A percentile compares a stretch with the other conserved stretches of the same genome.
phyloP scores from a whole-genome alignment of 2,329 filamentous ascomycete species.

The Alternaria triticimaculans region DNA sequence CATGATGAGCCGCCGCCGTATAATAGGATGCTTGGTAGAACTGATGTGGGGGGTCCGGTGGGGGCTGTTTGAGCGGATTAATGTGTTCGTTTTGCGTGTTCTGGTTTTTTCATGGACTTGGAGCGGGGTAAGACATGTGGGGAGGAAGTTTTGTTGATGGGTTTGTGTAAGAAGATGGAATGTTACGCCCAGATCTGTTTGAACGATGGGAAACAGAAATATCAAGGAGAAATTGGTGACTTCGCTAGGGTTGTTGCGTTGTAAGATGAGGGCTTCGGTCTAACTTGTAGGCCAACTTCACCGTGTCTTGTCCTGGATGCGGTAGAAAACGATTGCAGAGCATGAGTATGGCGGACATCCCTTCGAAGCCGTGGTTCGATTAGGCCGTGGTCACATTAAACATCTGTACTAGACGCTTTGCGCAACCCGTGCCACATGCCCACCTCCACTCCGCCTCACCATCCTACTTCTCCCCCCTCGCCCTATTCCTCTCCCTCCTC shows the following conservation, averaged over 20 bases:
- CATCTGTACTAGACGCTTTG: not conserved
- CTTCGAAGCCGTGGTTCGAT: not conserved
- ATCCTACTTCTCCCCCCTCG: slow-evolving; percentile 27
- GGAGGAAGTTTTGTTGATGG: not conserved
- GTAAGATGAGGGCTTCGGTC: too few species aligned
- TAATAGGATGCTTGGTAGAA: not conserved
- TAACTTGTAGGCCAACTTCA: not conserved
- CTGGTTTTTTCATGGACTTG: not conserved
- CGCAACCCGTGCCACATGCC: not conserved
- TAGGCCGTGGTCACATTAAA: not conserved
- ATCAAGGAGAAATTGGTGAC: not conserved
- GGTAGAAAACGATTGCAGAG: not conserved
- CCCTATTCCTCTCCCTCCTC: slow-evolving; percentile 37
- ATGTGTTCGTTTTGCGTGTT: not conserved
- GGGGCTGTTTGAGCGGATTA: not conserved
- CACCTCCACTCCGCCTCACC: not conserved
- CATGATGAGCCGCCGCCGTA: not conserved
- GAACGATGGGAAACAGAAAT: not conserved
- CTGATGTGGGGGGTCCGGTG: not conserved
- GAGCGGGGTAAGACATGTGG: not conserved
- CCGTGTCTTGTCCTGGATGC: not conserved
- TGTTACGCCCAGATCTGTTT: not conserved
- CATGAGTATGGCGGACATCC: not conserved
- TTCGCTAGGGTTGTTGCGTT: not conserved
- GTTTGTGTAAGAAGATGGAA: not conserved